A percentile compares a stretch with the other conserved stretches of the same genome.
These are phyloP conservation scores for Aureobasidium mangrovei DNA, from an alignment of 2,329 filamentous ascomycete species.

Conservation along the genomic window DNA sequence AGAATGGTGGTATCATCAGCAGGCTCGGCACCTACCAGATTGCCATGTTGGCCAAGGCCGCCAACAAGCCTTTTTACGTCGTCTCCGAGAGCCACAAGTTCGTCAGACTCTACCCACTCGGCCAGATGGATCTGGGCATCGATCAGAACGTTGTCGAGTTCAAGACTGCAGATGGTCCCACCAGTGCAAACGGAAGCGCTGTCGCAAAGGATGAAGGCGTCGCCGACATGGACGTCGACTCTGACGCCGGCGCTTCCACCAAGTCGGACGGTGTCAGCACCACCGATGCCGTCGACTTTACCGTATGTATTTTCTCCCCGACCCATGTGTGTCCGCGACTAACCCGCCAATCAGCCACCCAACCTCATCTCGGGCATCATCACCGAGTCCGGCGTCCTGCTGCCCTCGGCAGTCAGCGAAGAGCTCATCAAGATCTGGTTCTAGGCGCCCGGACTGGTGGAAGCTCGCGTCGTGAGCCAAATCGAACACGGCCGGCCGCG, in stretches of 20 bases:
- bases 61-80: conserved; percentile 75
- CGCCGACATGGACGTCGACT: conserved; percentile 24
- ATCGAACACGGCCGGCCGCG: neutral
- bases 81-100: conserved; percentile 97
- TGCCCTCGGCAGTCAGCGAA: conserved; percentile 61
- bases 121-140: conserved; percentile 72
- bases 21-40: conserved; percentile 82
- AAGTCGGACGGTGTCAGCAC: conserved; percentile 16
- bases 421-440: conserved; percentile 58
- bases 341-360: conserved; percentile 46
- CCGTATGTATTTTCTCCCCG: conserved; percentile 38
- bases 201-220: conserved; percentile 11
- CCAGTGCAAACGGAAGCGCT: neutral
- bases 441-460: conserved; percentile 16
- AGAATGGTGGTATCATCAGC: conserved; percentile 88
- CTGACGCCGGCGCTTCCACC: conserved; percentile 6
- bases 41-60: conserved; percentile 65
- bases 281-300: conserved; percentile 58
- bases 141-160: conserved; percentile 72
- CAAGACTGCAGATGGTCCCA: conserved; percentile 39
- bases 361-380: conserved; percentile 63
- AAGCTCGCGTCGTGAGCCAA: conserved; percentile 5
- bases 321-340: conserved; percentile 14
- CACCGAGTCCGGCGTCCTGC: conserved; percentile 64
- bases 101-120: conserved; percentile 73